A percentile compares a stretch with the other conserved stretches of the same genome.
These are phyloP conservation scores for Acorus calamus DNA, from an alignment of 106 monocot genomes.

Conservation along the genomic window DNA sequence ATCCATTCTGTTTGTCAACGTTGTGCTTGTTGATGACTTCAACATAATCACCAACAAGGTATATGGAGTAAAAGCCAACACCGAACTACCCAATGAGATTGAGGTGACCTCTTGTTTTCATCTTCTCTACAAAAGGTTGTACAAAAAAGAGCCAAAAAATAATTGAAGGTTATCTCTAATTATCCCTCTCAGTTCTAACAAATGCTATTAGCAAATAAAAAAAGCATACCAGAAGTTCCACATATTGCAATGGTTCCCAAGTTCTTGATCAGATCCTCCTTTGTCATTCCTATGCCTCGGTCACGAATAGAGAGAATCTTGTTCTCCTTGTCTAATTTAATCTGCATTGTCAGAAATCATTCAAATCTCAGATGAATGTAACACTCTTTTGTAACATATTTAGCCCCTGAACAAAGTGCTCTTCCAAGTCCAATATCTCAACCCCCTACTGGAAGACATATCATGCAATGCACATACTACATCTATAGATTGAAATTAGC, in stretches of 20 bases:
- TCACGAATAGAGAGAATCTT: constrained; percentile 80
- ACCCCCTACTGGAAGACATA: no score
- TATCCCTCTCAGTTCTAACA: neutral
- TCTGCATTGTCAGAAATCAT: constrained; percentile 28
- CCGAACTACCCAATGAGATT: constrained; percentile 98
- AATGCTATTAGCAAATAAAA: neutral
- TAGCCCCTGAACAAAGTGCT: no score
- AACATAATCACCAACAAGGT: constrained; percentile 95
- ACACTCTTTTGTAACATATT: no score
- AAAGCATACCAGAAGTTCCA: constrained; percentile 75
- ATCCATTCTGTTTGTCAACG: constrained; percentile 86
- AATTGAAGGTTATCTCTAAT: neutral
- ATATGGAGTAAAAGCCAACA: constrained; percentile 97
- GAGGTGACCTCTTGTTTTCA: constrained; percentile 90
- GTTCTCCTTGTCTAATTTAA: constrained; percentile 93
- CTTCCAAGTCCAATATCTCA: no score
- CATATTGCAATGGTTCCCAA: constrained; percentile 97
- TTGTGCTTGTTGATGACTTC: constrained; percentile 99
- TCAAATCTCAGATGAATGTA: neutral
- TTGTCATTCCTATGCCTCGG: constrained; percentile 97
- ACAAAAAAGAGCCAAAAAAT: neutral
- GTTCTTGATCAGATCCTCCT: constrained; percentile 93
- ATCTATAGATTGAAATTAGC: no score
- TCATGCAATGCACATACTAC: no score
- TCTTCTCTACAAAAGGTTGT: constrained; percentile 96